phyloP scores from a whole-genome alignment of 176 grass and related monocot genomes.

The Rhynchospora tenuis region DNA sequence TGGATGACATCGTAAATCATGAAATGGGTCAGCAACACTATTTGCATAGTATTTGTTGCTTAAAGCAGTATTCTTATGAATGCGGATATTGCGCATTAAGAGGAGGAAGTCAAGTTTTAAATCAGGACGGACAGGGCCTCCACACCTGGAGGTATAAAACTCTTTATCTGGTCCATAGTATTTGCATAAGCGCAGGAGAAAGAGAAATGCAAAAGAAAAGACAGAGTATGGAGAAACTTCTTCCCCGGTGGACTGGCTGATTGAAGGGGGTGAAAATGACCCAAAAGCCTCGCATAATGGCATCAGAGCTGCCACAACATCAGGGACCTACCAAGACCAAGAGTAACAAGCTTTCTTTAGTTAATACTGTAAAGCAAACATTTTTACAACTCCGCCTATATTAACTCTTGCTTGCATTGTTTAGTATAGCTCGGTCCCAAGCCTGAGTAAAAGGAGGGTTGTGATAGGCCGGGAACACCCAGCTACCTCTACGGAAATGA shows the following conservation, averaged over 20 bases:
- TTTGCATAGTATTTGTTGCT: slow-evolving; percentile 9
- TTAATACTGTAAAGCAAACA: too few species aligned
- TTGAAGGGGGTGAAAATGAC: neutral
- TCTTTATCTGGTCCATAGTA: neutral
- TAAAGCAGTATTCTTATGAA: slow-evolving; percentile 39
- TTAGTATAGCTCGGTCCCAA: too few species aligned
- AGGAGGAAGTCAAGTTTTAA: slow-evolving; percentile 76
- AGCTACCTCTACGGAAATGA: too few species aligned
- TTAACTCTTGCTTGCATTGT: too few species aligned
- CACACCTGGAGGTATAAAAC: neutral
- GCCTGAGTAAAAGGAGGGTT: too few species aligned
- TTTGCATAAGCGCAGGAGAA: neutral
- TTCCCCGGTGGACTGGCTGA: neutral
- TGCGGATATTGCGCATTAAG: slow-evolving; percentile 56
- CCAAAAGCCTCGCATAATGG: neutral
- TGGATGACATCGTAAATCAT: slow-evolving; percentile 32
- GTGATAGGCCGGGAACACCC: too few species aligned
- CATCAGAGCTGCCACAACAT: neutral
- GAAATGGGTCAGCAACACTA: slow-evolving; percentile 23
- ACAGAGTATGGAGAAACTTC: neutral
- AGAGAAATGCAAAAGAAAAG: neutral
- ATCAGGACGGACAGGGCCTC: slow-evolving; percentile 53
- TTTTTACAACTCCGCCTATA: too few species aligned
- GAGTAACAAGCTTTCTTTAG: slow-evolving; percentile 22
- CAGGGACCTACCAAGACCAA: neutral